Percentiles rank a stretch among this genome's conserved stretches.
phyloP scores from a whole-genome alignment of 108 stramenopile species.

The Asterionellopsis glacialis region DNA sequence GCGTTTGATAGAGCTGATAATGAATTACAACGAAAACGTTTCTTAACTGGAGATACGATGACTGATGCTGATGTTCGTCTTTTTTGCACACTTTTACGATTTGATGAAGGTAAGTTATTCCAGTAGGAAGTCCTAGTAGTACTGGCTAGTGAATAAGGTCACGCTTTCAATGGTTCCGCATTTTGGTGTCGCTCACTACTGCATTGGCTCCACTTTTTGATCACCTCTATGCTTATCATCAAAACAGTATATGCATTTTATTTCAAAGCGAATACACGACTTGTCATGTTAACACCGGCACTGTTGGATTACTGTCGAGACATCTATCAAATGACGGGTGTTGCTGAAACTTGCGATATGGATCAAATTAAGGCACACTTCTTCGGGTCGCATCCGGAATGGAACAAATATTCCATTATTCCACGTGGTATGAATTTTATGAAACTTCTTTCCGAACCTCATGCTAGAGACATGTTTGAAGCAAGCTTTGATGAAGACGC shows the following conservation, averaged over 20 bases:
- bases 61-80: conserved; percentile 96
- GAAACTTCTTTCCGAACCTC: conserved; percentile 53
- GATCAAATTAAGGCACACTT: conserved; percentile 95
- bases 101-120: conserved; percentile 72
- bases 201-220: too few species aligned
- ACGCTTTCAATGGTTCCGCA: too few species aligned
- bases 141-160: too few species aligned
- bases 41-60: conserved; percentile 69
- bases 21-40: conserved; percentile 73
- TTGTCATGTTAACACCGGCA: conserved; percentile 75
- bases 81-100: conserved; percentile 90
- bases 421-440: conserved; percentile 72
- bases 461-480: conserved; percentile 28
- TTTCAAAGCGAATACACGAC: conserved; percentile 90
- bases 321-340: conserved; percentile 88
- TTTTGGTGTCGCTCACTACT: too few species aligned
- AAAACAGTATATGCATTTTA: conserved; percentile 74
- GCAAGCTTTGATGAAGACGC: too few species aligned
- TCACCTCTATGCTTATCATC: too few species aligned
- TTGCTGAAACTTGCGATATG: conserved; percentile 88
- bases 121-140: too few species aligned
- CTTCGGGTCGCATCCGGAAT: conserved; percentile 80
- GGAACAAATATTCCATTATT: conserved; percentile 82
- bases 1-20: conserved; percentile 85
- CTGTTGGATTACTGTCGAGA: conserved; percentile 92